These are phyloP conservation scores for Verticillium dahliae DNA, from an alignment of 2,329 filamentous ascomycete genomes.

Conservation along the genomic window DNA sequence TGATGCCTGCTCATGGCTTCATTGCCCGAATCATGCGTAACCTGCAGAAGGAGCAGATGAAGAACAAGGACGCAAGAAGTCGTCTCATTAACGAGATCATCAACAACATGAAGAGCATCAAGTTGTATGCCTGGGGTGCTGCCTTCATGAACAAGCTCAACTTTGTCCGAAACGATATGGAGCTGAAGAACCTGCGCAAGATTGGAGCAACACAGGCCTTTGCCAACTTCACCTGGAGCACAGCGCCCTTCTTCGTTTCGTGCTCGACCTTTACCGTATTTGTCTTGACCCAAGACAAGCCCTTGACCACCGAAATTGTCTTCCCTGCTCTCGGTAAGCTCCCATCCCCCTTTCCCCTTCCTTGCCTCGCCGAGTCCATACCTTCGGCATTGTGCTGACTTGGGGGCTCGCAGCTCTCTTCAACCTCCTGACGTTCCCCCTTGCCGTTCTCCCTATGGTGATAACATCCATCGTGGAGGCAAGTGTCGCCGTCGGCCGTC, in stretches of 20 bases:
- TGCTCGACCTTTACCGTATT: slow-evolving; percentile 95
- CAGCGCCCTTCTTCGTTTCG: slow-evolving; percentile 93
- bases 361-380: background rate
- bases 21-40: slow-evolving; percentile 92
- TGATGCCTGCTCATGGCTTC: slow-evolving; percentile 92
- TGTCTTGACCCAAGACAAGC: slow-evolving; percentile 72
- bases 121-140: slow-evolving; percentile 94
- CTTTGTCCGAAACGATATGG: slow-evolving; percentile 89
- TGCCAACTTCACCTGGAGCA: slow-evolving; percentile 97
- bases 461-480: slow-evolving; percentile 96
- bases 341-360: background rate
- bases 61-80: slow-evolving; percentile 93
- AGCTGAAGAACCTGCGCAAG: slow-evolving; percentile 90
- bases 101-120: slow-evolving; percentile 99
- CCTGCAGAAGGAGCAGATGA: slow-evolving; percentile 95
- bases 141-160: slow-evolving; percentile 98
- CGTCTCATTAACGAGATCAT: slow-evolving; percentile 94
- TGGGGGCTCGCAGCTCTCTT: slow-evolving; percentile 61
- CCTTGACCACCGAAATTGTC: slow-evolving; percentile 88
- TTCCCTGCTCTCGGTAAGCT: slow-evolving; percentile 66
- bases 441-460: slow-evolving; percentile 93
- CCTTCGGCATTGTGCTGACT: background rate
- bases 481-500: slow-evolving; percentile 79
- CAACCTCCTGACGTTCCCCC: slow-evolving; percentile 91
- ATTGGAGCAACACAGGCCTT: slow-evolving; percentile 92